Percentiles rank a stretch among this genome's conserved stretches.
These are phyloP conservation scores for Hypoxylon sp. DNA, from an alignment of 2,329 filamentous ascomycete genomes.

Conservation along the genomic window DNA sequence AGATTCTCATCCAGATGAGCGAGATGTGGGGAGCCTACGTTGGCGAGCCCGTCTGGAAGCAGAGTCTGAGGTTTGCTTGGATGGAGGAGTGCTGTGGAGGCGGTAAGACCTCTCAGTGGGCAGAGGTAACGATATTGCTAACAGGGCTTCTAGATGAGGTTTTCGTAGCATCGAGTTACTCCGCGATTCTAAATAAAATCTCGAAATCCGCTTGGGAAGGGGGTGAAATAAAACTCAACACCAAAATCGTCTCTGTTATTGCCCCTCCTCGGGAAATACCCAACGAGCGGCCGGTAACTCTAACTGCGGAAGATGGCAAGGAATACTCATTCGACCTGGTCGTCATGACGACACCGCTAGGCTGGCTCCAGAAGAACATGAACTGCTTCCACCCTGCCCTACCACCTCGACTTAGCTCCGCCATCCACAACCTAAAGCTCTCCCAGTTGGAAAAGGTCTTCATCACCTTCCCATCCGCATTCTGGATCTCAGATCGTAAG, in stretches of 20 bases:
- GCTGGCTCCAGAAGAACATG: slow-evolving; percentile 67
- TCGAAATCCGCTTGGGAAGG: slow-evolving; percentile 62
- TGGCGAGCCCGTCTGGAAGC: slow-evolving; percentile 70
- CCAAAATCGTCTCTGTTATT: slow-evolving; percentile 59
- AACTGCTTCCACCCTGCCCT: slow-evolving; percentile 62
- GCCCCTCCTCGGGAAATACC: slow-evolving; percentile 40
- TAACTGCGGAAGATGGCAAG: slow-evolving; percentile 58
- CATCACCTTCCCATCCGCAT: slow-evolving; percentile 49
- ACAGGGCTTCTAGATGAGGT: slow-evolving; percentile 64
- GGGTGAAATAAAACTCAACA: slow-evolving; percentile 65
- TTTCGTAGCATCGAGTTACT: slow-evolving; percentile 74
- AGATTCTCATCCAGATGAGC: slow-evolving; percentile 67
- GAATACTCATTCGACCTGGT: slow-evolving; percentile 64
- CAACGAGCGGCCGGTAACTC: slow-evolving; percentile 58
- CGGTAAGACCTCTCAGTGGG: slow-evolving; percentile 53
- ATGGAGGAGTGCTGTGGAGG: slow-evolving; percentile 77
- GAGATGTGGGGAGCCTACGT: slow-evolving; percentile 77
- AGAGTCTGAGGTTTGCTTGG: slow-evolving; percentile 76
- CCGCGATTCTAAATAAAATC: slow-evolving; percentile 68
- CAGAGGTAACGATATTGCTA: neutral
- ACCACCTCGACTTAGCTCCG: slow-evolving; percentile 58
- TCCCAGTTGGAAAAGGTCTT: slow-evolving; percentile 52
- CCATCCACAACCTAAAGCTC: slow-evolving; percentile 58
- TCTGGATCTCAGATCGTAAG: slow-evolving; percentile 42
- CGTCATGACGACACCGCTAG: slow-evolving; percentile 66